phyloP scores from a whole-genome alignment of 139 green algal species.

The Klebsormidium nitens region DNA sequence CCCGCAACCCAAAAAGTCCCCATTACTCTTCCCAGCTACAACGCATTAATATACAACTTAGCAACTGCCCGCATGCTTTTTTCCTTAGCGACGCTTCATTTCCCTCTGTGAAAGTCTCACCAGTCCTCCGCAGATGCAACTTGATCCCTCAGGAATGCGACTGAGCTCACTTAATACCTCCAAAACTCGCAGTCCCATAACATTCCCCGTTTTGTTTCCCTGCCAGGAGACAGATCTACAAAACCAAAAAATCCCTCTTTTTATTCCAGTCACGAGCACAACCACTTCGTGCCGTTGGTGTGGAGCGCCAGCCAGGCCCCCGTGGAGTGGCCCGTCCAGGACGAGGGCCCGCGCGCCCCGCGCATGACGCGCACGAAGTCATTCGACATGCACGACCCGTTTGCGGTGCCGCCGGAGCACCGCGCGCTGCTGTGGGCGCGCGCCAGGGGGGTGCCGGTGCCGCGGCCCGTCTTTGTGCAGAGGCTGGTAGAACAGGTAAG shows the following conservation, averaged over 20 bases:
- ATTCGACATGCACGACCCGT: constrained; percentile 2
- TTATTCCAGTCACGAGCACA: constrained; percentile 17
- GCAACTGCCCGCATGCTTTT: too few species aligned
- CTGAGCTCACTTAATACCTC: too few species aligned
- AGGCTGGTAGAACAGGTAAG: constrained; percentile 15
- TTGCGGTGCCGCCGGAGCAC: constrained; percentile 1
- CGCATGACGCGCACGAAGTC: not conserved
- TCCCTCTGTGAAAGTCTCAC: too few species aligned
- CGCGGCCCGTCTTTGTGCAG: constrained; percentile 3
- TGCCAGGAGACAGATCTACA: too few species aligned
- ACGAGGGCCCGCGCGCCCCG: not conserved
- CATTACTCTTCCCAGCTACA: too few species aligned
- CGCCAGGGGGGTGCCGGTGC: not conserved
- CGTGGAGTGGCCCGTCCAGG: not conserved
- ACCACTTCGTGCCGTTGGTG: constrained; percentile 34
- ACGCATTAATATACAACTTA: too few species aligned
- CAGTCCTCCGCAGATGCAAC: too few species aligned
- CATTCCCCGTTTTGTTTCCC: too few species aligned
- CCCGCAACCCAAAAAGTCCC: too few species aligned
- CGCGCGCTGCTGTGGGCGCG: not conserved
- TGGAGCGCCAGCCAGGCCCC: constrained; percentile 16
- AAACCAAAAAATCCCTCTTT: not conserved
- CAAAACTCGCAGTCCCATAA: too few species aligned
- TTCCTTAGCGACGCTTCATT: too few species aligned
- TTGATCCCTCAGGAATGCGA: too few species aligned